Evolutionary conservation across 2,329 filamentous ascomycete genomes (phyloP), one percentile per base, ranked within the genome.

Genomic region (Pseudocercospora cruenta): DNA sequence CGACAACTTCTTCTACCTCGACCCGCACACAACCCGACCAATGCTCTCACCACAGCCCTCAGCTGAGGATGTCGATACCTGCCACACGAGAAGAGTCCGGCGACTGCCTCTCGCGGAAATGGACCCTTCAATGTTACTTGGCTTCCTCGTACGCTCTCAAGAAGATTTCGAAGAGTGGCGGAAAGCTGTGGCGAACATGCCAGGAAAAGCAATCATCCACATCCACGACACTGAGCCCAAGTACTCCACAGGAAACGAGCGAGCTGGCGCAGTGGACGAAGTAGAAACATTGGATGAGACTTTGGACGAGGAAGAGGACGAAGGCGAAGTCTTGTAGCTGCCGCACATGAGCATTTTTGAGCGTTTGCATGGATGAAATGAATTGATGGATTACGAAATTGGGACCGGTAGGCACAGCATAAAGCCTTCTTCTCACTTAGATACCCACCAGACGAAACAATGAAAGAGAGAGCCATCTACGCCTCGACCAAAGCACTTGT

Each of bases 71-170:
- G 78, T 97, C 16, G 87, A 90, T 63, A 91, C 91, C 0, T 97
- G 93, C 75, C 94, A 99, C 77, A 98, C 94, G 0, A 87, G 92
- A 59, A 89, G 94, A 57, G 81, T 99, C 19, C 88, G 94, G 43
- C 87, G 91, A 63, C 84, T 99, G 31, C 90, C 95, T 71, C 86
- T 99, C 58, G 88, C 89, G 66, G 94, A 98, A 75, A 95, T 99
- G 92, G 95, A 99, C 74, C 95, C 95, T 0, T 97, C 93, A 75
- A 99, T 99, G 95, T 82, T 99, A 49, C 92, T 99, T 70, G 94
- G 93, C 4, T 98, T 98, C 74, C 81, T 99, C 39, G 93, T 99
- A 68, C 87, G 85, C 47, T 88, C 91, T 65, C 89, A 94, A 72
- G 85, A 89, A 51, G 95, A 99, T 71, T 98, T 94, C 90, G 81